These are phyloP conservation scores for Ascochyta koolunga DNA, from an alignment of 2,329 filamentous ascomycete species.

Conservation along the genomic window DNA sequence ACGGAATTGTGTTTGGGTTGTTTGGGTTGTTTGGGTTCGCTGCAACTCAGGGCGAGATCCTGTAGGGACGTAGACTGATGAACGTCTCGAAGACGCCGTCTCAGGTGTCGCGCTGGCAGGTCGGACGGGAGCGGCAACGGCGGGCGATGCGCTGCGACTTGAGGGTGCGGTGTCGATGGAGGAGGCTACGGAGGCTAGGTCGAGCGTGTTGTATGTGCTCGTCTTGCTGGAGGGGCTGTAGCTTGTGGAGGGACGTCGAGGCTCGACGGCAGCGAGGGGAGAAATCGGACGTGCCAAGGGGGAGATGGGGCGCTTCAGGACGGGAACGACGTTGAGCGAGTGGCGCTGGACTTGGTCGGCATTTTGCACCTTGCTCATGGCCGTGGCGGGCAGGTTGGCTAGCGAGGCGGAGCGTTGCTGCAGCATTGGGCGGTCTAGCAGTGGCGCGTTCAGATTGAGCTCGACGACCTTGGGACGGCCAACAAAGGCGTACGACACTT, in stretches of 20 bases:
- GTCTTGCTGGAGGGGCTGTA: conserved; percentile 34
- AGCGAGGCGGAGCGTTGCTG: conserved; percentile 44
- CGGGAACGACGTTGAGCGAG: conserved; percentile 31
- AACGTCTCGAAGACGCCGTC: conserved; percentile 25
- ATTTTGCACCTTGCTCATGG: conserved; percentile 37
- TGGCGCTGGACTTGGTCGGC: conserved; percentile 34
- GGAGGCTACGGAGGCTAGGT: conserved; percentile 29
- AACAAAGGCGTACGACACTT: conserved; percentile 46
- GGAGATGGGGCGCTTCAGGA: conserved; percentile 14
- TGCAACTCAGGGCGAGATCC: conserved; percentile 24
- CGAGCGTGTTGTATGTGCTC: conserved; percentile 26
- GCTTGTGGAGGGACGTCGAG: conserved; percentile 38
- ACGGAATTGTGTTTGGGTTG: conserved; percentile 27
- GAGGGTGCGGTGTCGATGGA: conserved; percentile 34
- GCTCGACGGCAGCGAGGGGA: conserved; percentile 27
- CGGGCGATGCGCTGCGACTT: conserved; percentile 34
- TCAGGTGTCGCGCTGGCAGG: conserved; percentile 30
- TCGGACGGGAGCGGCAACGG: conserved; percentile 26
- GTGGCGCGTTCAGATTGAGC: conserved; percentile 32
- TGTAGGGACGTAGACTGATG: conserved; percentile 36
- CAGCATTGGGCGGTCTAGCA: conserved; percentile 24
- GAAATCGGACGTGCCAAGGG: conserved; percentile 32
- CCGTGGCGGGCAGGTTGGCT: conserved; percentile 38
- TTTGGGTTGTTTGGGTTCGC: conserved; percentile 22
- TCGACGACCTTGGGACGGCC: conserved; percentile 49